Evolutionary conservation across 352 stramenopile genomes (phyloP), one percentile per base, ranked within the genome.

Genomic region (Elongisporangium prolatum): DNA sequence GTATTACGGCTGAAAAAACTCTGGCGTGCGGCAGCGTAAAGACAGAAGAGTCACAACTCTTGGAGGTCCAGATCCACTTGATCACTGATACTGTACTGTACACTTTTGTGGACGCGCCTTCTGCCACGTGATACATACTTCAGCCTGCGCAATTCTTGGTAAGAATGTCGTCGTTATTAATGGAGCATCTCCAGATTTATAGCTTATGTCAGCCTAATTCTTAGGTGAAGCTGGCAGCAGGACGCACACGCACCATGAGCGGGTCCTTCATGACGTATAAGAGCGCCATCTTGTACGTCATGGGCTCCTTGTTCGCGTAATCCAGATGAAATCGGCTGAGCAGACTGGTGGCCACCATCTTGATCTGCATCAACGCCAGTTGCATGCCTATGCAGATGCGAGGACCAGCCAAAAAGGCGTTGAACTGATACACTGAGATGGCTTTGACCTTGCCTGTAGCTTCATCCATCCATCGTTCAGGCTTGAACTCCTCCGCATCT

Each of bases 391-490:
- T 60, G 59, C 81, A 91, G 16, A 67, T 66, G 20, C 74, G 71
- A 11, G 71, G 73, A 3, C 81, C 81, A 34, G 66, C 76, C n/a
- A 84, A 52, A 48, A 91, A 89, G 0, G 68, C 67, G n/a, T 77
- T 69, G 54, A 86, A 88, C 52, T 78, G 77, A 62, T 74, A 82
- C n/a, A 51, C 64, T 3, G 70, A 79, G 11, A 75, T 59, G 21
- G 71, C 70, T 8, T 56, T 63, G 17, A 75, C 24, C 58, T 72
- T 77, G 9, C 59, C 57, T 1, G 50, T 83, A 1, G 50, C 38
- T 6, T 57, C 21, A 50, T 84, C 75, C 25, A 89, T 72, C 72
- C 71, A 89, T 14, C 81, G 70, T 49, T 89, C 74, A 3, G 79
- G 82, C 48, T 63, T 77, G 54, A 85, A 86, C 24, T 86, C 65